phyloP scores from a whole-genome alignment of 75 land plant species.

The Adiantum capillusveneris region DNA sequence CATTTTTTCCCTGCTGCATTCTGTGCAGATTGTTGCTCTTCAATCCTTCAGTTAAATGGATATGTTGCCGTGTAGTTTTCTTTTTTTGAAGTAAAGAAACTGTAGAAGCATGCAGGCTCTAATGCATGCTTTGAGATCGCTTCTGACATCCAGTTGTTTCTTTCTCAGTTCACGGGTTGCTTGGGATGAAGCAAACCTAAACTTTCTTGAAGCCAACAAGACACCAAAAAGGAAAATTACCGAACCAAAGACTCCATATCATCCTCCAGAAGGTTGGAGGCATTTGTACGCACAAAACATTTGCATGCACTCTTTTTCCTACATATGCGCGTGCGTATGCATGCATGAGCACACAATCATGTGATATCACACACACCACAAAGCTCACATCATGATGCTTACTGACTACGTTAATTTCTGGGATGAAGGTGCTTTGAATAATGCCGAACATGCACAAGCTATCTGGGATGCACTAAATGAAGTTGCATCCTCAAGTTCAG shows the following conservation, averaged over 20 bases:
- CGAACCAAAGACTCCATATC: slow-evolving; percentile 36
- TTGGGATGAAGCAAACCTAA: slow-evolving; percentile 35
- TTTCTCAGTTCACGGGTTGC: slow-evolving; percentile 18
- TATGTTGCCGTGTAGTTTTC: not conserved
- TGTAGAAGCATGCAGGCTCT: not conserved
- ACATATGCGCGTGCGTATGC: too few relatives aligned
- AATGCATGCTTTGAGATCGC: not conserved
- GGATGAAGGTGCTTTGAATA: slow-evolving; percentile 7
- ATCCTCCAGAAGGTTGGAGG: slow-evolving; percentile 18
- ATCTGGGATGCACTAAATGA: slow-evolving; percentile 13
- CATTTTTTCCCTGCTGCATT: too few relatives aligned
- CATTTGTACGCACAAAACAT: slow-evolving; percentile 13
- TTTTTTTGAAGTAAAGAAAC: not conserved
- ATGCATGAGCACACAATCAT: too few relatives aligned
- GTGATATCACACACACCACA: too few relatives aligned
- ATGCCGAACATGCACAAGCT: slow-evolving; percentile 21
- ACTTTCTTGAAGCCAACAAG: slow-evolving; percentile 32
- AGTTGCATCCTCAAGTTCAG: slow-evolving; percentile 9
- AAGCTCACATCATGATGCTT: too few relatives aligned
- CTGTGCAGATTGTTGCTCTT: too few relatives aligned
- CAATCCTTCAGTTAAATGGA: not conserved
- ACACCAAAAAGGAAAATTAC: slow-evolving; percentile 22
- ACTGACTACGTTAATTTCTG: too few relatives aligned
- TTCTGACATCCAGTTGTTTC: not conserved
- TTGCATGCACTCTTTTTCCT: too few relatives aligned